Evolutionary conservation across 768 basidiomycete genomes (phyloP).

Genomic region (Imleria badia): DNA sequence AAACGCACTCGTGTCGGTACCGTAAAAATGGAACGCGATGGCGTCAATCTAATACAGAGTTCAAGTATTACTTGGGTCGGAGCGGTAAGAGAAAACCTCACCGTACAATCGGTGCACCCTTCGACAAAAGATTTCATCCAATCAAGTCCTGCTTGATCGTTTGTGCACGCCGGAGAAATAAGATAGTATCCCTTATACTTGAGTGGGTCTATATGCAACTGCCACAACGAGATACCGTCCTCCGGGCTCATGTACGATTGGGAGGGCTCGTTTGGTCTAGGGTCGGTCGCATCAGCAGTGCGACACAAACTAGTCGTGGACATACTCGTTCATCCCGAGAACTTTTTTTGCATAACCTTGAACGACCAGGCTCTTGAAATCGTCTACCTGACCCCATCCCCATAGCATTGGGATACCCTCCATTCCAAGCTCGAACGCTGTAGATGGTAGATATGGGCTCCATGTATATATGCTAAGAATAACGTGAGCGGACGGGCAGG

Average conservation of each 20-base stretch:
- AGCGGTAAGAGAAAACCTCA: conserved; percentile 32
- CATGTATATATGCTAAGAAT: conserved; percentile 60
- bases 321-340: conserved; percentile 81
- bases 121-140: conserved; percentile 67
- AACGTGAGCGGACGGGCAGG: neutral
- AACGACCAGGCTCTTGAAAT: conserved; percentile 48
- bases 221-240: conserved; percentile 59
- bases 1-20: conserved; percentile 48
- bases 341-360: conserved; percentile 53
- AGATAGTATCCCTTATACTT: conserved; percentile 56
- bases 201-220: conserved; percentile 62
- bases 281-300: neutral
- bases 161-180: conserved; percentile 69
- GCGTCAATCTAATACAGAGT: conserved; percentile 49
- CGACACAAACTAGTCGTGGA: neutral
- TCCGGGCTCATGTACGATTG: conserved; percentile 65
- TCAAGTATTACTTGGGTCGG: neutral
- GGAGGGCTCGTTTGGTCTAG: conserved; percentile 65
- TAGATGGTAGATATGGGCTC: conserved; percentile 50
- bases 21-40: conserved; percentile 75
- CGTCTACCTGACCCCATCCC: conserved; percentile 51
- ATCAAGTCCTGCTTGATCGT: conserved; percentile 54
- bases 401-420: conserved; percentile 70
- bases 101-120: conserved; percentile 52
- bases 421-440: conserved; percentile 45